Evolutionary conservation across 768 basidiomycete genomes (phyloP).

Genomic region (Podaxis sp.): DNA sequence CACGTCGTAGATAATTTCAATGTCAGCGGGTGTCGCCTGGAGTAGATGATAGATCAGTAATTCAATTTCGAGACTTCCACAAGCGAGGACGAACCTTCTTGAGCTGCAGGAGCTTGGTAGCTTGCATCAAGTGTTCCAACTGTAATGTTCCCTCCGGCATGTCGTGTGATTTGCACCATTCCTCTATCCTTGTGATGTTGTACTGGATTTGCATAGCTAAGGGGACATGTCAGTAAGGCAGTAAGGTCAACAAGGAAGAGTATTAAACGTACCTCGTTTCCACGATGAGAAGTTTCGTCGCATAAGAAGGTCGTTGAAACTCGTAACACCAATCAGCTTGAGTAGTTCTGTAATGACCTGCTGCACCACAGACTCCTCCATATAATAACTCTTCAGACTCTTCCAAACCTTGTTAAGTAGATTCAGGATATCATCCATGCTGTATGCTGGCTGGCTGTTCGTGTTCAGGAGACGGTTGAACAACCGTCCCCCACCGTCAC

Average conservation of each 20-base stretch:
- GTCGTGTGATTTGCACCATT: conserved; percentile 99
- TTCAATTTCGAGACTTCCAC: neutral
- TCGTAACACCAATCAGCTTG: conserved; percentile 93
- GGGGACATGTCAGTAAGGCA: conserved; percentile 8
- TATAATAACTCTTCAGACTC: conserved; percentile 96
- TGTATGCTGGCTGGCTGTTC: conserved; percentile 85
- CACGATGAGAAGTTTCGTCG: conserved; percentile 98
- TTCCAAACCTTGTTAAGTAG: conserved; percentile 98
- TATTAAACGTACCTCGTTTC: conserved; percentile 80
- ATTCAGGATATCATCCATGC: conserved; percentile 98
- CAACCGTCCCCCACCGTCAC: conserved; percentile 87
- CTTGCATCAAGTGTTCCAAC: conserved; percentile 99
- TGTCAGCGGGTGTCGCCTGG: conserved; percentile 89
- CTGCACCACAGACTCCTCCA: conserved; percentile 96
- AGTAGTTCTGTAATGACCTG: conserved; percentile 94
- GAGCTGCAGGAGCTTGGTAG: conserved; percentile 94
- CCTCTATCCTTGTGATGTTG: conserved; percentile 95
- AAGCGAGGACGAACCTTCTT: conserved; percentile 70
- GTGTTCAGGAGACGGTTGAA: conserved; percentile 91
- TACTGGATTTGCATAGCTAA: conserved; percentile 99
- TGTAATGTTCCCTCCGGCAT: conserved; percentile 99
- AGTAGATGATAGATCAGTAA: conserved; percentile 13
- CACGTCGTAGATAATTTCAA: conserved; percentile 98
- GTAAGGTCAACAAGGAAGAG: neutral
- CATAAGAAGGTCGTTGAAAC: conserved; percentile 98